Evolutionary conservation across 179 eudicot species (phyloP).

Genomic region (Beta lomatogona): DNA sequence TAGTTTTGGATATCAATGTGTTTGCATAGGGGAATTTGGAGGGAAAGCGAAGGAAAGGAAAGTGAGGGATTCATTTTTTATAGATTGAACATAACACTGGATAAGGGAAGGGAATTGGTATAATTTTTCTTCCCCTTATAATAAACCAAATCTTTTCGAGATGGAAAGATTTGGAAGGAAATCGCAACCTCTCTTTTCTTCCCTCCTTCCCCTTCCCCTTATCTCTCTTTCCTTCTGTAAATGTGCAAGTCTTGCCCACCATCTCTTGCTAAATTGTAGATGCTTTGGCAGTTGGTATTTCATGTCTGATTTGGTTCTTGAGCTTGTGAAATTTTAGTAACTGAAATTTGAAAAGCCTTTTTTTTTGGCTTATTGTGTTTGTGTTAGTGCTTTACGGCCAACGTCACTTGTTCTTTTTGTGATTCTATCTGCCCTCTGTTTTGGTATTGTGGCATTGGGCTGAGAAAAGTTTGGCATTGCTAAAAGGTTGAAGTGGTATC

Average conservation of each 20-base stretch:
- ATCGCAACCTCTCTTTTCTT: too few species aligned
- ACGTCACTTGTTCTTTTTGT: not conserved
- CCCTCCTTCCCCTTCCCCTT: too few species aligned
- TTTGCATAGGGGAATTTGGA: too few species aligned
- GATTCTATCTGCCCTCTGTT: not conserved
- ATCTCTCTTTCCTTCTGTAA: too few species aligned
- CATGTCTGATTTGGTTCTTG: not conserved
- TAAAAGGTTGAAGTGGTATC: conserved; percentile 4
- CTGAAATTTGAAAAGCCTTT: not conserved
- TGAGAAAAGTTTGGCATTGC: not conserved
- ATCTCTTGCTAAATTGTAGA: not conserved
- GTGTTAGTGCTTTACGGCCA: not conserved
- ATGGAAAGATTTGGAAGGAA: too few species aligned
- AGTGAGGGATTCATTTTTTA: too few species aligned
- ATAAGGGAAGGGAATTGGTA: too few species aligned
- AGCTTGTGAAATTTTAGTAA: not conserved
- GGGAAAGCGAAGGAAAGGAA: too few species aligned
- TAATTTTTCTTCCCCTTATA: too few species aligned
- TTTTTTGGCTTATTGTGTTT: not conserved
- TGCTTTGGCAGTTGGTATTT: not conserved
- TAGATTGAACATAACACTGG: too few species aligned
- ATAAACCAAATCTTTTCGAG: too few species aligned
- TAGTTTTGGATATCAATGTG: not conserved
- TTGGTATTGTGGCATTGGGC: not conserved
- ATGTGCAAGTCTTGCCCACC: not conserved